These are phyloP conservation scores for Perilla frutescens DNA, from an alignment of 257 asterid genomes.

Conservation along the genomic window DNA sequence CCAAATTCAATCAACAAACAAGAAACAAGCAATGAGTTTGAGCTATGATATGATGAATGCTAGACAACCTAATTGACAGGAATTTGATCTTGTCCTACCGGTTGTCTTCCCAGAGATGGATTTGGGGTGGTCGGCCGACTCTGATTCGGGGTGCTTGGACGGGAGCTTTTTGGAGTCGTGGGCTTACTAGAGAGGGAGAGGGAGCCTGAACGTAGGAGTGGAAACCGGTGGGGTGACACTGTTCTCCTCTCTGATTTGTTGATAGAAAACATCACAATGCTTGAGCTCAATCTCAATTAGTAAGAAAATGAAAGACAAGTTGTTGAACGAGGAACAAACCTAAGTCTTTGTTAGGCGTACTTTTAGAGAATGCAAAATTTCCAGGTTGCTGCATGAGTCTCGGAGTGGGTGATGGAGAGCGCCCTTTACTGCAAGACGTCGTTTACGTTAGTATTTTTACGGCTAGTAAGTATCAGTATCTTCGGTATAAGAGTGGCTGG, in stretches of 20 bases:
- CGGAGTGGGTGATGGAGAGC: slow-evolving; percentile 61
- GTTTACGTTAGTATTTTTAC: slow-evolving; percentile 25
- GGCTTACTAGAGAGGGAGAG: slow-evolving; percentile 59
- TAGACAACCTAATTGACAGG: neutral
- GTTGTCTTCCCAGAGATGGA: slow-evolving; percentile 64
- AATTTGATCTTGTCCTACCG: slow-evolving; percentile 37
- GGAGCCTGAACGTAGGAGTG: slow-evolving; percentile 81
- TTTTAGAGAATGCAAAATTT: slow-evolving; percentile 60
- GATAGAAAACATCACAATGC: slow-evolving; percentile 26
- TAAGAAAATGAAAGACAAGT: neutral
- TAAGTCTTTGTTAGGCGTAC: slow-evolving; percentile 54
- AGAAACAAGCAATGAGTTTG: slow-evolving; percentile 4
- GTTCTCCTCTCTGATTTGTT: slow-evolving; percentile 66
- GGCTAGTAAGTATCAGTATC: neutral
- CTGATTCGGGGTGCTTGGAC: slow-evolving; percentile 67
- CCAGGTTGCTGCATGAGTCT: slow-evolving; percentile 55
- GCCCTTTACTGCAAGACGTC: slow-evolving; percentile 52
- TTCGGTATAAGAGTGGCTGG: slow-evolving; percentile 9
- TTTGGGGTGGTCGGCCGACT: slow-evolving; percentile 81
- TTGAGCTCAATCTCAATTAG: neutral
- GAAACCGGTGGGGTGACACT: slow-evolving; percentile 82
- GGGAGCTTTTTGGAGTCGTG: slow-evolving; percentile 72
- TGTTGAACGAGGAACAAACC: slow-evolving; percentile 48
- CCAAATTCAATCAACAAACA: slow-evolving; percentile 24
- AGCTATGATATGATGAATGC: no score